A percentile compares a stretch with the other conserved stretches of the same genome.
Evolutionary conservation across 129 eudicot genomes (phyloP).

Genomic region (Heracleum sosnowskyi): DNA sequence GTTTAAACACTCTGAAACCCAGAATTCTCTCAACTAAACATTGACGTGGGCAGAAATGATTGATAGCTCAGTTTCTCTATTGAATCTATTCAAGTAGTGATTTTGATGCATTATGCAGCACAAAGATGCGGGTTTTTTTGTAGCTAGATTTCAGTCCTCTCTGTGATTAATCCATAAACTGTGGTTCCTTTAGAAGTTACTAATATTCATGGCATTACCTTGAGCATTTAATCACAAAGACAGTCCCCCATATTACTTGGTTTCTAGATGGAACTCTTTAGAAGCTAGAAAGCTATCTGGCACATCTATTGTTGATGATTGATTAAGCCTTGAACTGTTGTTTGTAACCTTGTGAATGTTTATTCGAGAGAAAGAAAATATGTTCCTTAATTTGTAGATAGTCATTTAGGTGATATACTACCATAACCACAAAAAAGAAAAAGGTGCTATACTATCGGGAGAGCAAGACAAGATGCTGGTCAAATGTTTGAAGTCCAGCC

Average conservation of each 20-base stretch:
- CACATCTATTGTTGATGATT: neutral
- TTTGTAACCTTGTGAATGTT: neutral
- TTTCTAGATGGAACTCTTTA: too few relatives aligned
- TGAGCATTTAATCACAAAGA: neutral
- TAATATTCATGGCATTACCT: neutral
- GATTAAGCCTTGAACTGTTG: neutral
- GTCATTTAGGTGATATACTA: neutral
- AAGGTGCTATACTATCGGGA: neutral
- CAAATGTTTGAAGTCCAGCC: neutral
- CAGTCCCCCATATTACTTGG: neutral
- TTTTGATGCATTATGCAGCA: neutral
- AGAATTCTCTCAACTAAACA: neutral
- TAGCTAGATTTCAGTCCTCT: neutral
- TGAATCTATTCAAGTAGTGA: neutral
- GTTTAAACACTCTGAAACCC: neutral
- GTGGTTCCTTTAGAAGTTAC: neutral
- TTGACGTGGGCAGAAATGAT: neutral
- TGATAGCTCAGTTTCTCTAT: neutral
- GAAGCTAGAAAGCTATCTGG: neutral
- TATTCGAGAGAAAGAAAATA: neutral
- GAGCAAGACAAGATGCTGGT: neutral
- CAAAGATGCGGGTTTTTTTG: neutral
- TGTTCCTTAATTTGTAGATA: neutral
- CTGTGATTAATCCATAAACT: neutral
- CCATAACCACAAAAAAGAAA: neutral